Evolutionary conservation across 306 rosid species (phyloP).

Genomic region (Heteromeles arbutifolia): DNA sequence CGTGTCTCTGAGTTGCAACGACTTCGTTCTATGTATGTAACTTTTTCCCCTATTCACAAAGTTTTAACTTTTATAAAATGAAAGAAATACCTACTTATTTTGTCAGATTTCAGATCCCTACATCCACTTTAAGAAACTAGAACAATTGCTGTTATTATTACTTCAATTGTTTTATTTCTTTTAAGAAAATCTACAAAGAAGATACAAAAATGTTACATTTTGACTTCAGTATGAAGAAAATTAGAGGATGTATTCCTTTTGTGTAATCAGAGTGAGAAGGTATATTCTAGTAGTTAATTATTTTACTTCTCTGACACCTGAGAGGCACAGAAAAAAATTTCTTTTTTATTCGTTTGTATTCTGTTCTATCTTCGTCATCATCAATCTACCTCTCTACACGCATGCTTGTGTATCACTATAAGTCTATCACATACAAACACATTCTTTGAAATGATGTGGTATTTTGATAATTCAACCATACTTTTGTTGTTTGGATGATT

Average conservation of each 20-base stretch:
- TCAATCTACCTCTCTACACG: too few species aligned
- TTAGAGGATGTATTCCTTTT: not conserved
- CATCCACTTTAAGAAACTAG: not conserved
- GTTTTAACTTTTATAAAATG: not conserved
- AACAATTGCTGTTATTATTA: not conserved
- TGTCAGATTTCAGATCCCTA: not conserved
- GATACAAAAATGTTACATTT: not conserved
- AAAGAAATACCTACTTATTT: not conserved
- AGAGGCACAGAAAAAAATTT: not conserved
- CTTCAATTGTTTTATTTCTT: not conserved
- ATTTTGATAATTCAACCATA: not conserved
- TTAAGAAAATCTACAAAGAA: not conserved
- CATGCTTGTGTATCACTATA: too few species aligned
- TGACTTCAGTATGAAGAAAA: not conserved
- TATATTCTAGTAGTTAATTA: not conserved
- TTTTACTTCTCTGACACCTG: not conserved
- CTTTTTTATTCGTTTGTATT: not conserved
- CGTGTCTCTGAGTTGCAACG: conserved; percentile 90
- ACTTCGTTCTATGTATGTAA: conserved; percentile 77
- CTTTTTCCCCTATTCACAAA: not conserved
- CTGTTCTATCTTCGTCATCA: not conserved
- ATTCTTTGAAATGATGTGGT: not conserved
- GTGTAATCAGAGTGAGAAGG: not conserved
- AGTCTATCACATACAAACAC: not conserved
- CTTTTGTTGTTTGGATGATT: not conserved